Base-by-base conservation (phyloP, 768 basidiomycete species). In the Boletus sp. region DNA sequence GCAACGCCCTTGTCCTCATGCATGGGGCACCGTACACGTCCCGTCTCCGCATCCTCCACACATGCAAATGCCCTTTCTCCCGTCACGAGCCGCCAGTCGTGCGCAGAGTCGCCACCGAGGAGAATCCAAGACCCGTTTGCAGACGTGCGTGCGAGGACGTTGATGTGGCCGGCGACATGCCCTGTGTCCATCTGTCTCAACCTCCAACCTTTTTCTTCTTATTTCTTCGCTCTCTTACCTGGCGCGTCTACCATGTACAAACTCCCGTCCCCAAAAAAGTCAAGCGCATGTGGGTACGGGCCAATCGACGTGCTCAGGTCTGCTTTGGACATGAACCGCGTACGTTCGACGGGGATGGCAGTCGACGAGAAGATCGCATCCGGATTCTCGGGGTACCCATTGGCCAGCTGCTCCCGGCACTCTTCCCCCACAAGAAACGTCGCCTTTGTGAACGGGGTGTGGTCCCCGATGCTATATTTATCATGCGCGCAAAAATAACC, bases 231-330 rank as follows among this genome's bases (percentile, higher is more conserved):
- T 29, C 37, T 48, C 56, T 1, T 17, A 68, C 62, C 83, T 1
- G 82, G 75, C 2, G 82, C 76, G 58, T 85, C 79, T 54, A 85
- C 62, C 56, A 85, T 73, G 59, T 81, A 84, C 34, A 83, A 62
- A 58, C 79, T 81, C 7, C 83, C 83, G 56, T 87, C 83, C 19
- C 75, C 75, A 58, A 78, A 83, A 60, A 75, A 78, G 67, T 85
- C 82, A 19, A 77, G 60, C 5, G 79, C 78, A 41, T 56, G 62
- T 27, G 79, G 78, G 63, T 81, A 83, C 2, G 79, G 79, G 0
- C 80, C 81, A 39, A 83, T 63, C 29, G 78, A 68, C 30, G 62
- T 63, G 41, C 39, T 53, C 67, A 75, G 72, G 1, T 71, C 73
- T 5, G 59, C 53, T 33, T 64, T 53, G 23, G 61, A 55, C n/a